phyloP scores from a whole-genome alignment of 768 basidiomycete species.

The Antrodiella citrinella region DNA sequence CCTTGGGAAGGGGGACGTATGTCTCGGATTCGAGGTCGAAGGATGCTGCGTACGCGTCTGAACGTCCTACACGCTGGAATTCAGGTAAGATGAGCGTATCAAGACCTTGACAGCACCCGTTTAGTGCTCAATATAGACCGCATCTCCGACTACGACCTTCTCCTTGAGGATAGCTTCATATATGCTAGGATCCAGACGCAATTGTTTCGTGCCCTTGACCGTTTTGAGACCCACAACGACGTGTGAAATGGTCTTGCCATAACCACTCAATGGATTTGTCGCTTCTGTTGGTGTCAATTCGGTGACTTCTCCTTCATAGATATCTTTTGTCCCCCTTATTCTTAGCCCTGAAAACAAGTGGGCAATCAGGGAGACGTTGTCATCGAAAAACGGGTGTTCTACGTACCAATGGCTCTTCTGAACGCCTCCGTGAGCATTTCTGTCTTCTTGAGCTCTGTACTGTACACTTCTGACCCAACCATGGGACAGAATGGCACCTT shows the following conservation, averaged over 20 bases:
- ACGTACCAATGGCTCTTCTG: slow-evolving; percentile 88
- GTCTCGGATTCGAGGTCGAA: slow-evolving; percentile 98
- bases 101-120: slow-evolving; percentile 94
- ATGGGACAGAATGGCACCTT: slow-evolving; percentile 99
- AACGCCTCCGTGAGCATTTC: slow-evolving; percentile 95
- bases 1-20: slow-evolving; percentile 95
- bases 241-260: slow-evolving; percentile 97
- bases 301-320: slow-evolving; percentile 99
- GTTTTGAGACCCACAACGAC: slow-evolving; percentile 96
- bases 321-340: slow-evolving; percentile 98
- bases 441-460: slow-evolving; percentile 97
- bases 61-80: slow-evolving; percentile 85
- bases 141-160: slow-evolving; percentile 93
- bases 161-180: slow-evolving; percentile 98
- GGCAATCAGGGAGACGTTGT: not conserved
- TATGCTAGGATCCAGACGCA: slow-evolving; percentile 88
- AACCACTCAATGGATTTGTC: slow-evolving; percentile 94
- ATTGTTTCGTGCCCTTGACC: slow-evolving; percentile 77
- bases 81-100: too few species aligned
- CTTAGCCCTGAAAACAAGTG: slow-evolving; percentile 57
- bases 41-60: slow-evolving; percentile 94
- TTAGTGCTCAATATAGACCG: slow-evolving; percentile 90
- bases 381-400: slow-evolving; percentile 1
- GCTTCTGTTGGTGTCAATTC: slow-evolving; percentile 94
- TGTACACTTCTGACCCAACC: slow-evolving; percentile 97